These are phyloP conservation scores for Plasmodium gallinaceum DNA, from an alignment of 169 alveolate species.

Conservation along the genomic window DNA sequence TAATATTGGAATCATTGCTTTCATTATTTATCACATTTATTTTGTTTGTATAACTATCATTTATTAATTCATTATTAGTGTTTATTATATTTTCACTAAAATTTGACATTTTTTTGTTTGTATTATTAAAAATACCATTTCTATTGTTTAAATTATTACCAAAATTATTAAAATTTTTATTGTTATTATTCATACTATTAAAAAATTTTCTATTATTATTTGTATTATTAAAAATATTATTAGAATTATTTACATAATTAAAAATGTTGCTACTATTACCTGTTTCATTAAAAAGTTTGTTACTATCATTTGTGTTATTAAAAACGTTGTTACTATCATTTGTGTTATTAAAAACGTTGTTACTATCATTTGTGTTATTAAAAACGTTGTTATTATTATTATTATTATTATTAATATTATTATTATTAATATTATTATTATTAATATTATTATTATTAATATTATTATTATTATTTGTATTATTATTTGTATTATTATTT, in stretches of 20 bases:
- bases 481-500: background rate
- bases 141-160: background rate
- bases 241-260: background rate
- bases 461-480: background rate
- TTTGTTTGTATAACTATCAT: conserved; percentile 1
- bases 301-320: background rate
- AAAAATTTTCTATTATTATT: conserved; percentile 1
- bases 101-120: background rate
- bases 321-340: background rate
- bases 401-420: background rate
- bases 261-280: conserved; percentile 1
- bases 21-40: background rate
- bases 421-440: background rate
- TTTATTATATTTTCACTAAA: conserved; percentile 6
- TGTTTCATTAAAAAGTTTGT: background rate
- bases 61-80: conserved; percentile 18
- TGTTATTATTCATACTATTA: background rate
- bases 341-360: background rate
- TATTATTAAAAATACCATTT: background rate
- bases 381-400: background rate
- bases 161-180: background rate
- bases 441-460: background rate
- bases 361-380: background rate
- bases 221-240: background rate
- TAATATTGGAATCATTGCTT: no score